Conservation (phyloP, 106 monocot species). For the Dioscorea zingiberensis region DNA sequence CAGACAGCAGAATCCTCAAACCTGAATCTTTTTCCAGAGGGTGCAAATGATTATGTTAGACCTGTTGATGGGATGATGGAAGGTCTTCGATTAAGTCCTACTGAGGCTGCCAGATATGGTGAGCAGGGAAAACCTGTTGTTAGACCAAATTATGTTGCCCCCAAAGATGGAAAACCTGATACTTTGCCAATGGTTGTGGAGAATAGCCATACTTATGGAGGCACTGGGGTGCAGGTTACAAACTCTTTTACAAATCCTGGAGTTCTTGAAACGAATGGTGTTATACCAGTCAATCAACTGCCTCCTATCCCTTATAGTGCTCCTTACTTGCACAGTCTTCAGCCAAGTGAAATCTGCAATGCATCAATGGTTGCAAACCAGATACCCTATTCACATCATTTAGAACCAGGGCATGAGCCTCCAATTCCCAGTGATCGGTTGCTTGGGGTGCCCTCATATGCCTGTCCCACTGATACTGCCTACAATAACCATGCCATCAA, state of each 20-base stretch:
- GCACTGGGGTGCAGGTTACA: conserved; percentile 10
- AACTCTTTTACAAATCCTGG: conserved; percentile 8
- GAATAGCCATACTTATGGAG: conserved; percentile 18
- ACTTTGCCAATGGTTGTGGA: conserved; percentile 6
- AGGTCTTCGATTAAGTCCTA: conserved; percentile 20
- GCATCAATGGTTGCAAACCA: conserved; percentile 16
- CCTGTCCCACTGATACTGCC: conserved; percentile 15
- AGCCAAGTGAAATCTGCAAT: conserved; percentile 19
- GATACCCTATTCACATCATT: conserved; percentile 12
- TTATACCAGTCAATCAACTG: conserved; percentile 20
- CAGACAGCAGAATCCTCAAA: conserved; percentile 11
- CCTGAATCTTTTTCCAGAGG: background rate
- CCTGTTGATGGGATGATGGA: conserved; percentile 28
- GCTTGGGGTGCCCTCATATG: conserved; percentile 7
- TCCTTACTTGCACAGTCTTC: conserved; percentile 20
- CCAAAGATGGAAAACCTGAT: conserved; percentile 13
- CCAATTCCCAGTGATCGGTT: conserved; percentile 11
- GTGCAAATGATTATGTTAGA: conserved; percentile 25
- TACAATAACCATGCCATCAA: conserved; percentile 6
- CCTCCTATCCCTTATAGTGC: conserved; percentile 10
- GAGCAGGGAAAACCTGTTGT: conserved; percentile 20
- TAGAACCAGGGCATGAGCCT: conserved; percentile 19
- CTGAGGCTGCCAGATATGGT: conserved; percentile 11
- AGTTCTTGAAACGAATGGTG: conserved; percentile 20
- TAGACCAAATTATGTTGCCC: conserved; percentile 5